Conservation (phyloP, 305 asterid genomes). For the Euphrasia arctica region DNA sequence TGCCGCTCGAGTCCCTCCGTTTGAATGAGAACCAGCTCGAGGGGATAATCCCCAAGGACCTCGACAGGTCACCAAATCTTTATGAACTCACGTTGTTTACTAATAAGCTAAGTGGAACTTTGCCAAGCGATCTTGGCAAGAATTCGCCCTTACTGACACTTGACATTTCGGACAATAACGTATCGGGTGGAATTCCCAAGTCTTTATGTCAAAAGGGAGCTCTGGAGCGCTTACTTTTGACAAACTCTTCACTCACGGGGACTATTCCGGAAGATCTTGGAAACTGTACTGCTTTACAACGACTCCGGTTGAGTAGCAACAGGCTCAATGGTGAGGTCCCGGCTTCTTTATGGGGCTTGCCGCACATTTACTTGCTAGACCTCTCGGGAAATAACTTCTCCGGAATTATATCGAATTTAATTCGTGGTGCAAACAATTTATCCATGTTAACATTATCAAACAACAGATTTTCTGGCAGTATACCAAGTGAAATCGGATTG, state of each 20-base stretch:
- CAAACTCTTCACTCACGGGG: constrained; percentile 54
- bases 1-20: constrained; percentile 74
- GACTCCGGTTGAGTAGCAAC: constrained; percentile 54
- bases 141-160: constrained; percentile 47
- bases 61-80: constrained; percentile 57
- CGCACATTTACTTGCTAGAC: constrained; percentile 61
- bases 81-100: constrained; percentile 51
- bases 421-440: constrained; percentile 52
- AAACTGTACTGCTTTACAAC: constrained; percentile 46
- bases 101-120: constrained; percentile 50
- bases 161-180: constrained; percentile 50
- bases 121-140: constrained; percentile 72
- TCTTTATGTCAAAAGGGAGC: constrained; percentile 52
- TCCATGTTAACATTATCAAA: constrained; percentile 45
- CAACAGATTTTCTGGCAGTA: constrained; percentile 57
- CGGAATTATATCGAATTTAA: constrained; percentile 55
- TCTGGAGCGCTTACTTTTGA: constrained; percentile 40
- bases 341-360: constrained; percentile 65
- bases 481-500: constrained; percentile 63
- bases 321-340: constrained; percentile 58
- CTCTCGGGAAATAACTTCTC: constrained; percentile 49
- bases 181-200: constrained; percentile 57
- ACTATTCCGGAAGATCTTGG: constrained; percentile 54
- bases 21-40: constrained; percentile 50
- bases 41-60: constrained; percentile 64